Percentiles rank a stretch among this genome's conserved stretches.
Evolutionary conservation across 768 basidiomycete genomes (phyloP).

Genomic region (Mycena maculata): DNA sequence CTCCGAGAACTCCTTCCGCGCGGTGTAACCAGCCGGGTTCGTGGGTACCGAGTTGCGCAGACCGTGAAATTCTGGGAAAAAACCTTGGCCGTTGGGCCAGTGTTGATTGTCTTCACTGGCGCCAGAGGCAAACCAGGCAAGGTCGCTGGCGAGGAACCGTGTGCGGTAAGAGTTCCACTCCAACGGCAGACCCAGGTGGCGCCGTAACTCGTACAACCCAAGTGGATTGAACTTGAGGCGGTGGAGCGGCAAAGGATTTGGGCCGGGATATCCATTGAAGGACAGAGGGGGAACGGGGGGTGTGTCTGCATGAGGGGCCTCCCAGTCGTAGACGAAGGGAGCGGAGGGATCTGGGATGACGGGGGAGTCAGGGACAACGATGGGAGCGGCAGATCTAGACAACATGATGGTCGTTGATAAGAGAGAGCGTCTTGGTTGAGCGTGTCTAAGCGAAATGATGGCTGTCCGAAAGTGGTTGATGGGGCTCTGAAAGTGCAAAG

Average conservation of each 20-base stretch:
- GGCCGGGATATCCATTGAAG: not conserved
- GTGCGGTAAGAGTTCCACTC: not conserved
- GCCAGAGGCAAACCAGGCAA: conserved; percentile 4
- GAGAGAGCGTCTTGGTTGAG: not conserved
- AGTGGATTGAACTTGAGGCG: not conserved
- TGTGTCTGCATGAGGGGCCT: not conserved
- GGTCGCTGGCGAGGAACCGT: not conserved
- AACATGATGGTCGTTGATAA: not conserved
- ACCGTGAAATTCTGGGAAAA: not conserved
- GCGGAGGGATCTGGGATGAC: not conserved
- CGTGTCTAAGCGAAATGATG: too few species aligned
- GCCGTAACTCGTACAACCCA: not conserved
- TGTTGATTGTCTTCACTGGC: not conserved
- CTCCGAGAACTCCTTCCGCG: not conserved
- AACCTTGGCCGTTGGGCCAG: not conserved
- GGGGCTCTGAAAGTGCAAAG: too few species aligned
- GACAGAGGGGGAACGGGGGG: not conserved
- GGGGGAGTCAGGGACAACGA: not conserved
- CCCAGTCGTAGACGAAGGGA: not conserved
- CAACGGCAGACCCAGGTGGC: not conserved
- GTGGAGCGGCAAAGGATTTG: not conserved
- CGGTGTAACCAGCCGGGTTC: not conserved
- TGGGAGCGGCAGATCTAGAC: not conserved
- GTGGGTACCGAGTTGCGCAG: not conserved
- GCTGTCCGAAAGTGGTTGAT: too few species aligned